Base-by-base conservation (phyloP, 306 rosid species). In the Cicer chorassanicum region DNA sequence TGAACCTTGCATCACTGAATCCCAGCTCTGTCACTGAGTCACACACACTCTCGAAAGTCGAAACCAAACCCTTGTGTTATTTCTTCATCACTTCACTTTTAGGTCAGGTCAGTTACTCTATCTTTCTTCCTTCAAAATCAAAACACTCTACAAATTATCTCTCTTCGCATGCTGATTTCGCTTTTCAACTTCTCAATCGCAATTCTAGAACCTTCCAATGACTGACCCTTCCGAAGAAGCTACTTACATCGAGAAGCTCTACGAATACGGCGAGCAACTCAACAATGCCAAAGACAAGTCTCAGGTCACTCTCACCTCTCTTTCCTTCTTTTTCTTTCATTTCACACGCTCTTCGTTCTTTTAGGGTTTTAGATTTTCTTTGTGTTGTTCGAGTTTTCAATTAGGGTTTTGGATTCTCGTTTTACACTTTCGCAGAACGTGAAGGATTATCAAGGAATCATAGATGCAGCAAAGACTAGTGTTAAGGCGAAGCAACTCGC, bases 401-500 rank as follows among this genome's bases (percentile, higher is more conserved):
- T 51, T 78, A 55, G 68, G 79, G 87, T 84, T 84, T 81, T 74
- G 6, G n/a, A 65, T 60, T 49, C 7, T 62, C 42, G 10, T 69
- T 45, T 65, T 2, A 15, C 12, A 4, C 5, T 67, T 62, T 38
- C 16, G 59, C 83, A 94, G 99, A 83, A 90, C 74, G 86, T 90
- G 54, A 81, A 70, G 68, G 97, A 92, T 76, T 94, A 92, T 64
- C 85, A 90, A 84, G 97, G 96, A 50, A 94, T 94, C 48, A 94
- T 94, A 36, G 94, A 82, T 86, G 91, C 92, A 0, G 97, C 98
- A 1, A 94, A 84, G 82, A 87, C 89, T 9, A 94, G 96, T 78
- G 88, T 88, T 8, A 92, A 94, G 86, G 96, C 97, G 44, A 94
- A 94, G 86, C 99, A 94, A 70, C 82, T 94, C 64, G 93, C 99